Percentiles rank a stretch among this genome's conserved stretches.
Conservation (phyloP, 768 basidiomycete genomes). For the Collybia nuda region DNA sequence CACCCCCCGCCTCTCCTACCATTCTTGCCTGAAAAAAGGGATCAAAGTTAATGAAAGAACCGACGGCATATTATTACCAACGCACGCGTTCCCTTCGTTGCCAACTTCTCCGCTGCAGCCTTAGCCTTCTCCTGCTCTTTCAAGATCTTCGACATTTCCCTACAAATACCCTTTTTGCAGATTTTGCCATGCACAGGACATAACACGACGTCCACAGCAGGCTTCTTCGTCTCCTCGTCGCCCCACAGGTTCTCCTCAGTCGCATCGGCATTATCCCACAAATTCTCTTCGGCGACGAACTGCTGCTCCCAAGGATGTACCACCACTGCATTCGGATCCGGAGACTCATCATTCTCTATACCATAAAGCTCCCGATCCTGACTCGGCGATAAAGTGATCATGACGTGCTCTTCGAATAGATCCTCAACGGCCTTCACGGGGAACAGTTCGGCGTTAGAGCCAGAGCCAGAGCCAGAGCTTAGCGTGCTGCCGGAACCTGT, state of each 20-base stretch:
- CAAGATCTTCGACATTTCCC: constrained; percentile 25
- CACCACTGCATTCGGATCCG: constrained; percentile 17
- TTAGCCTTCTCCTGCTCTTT: constrained; percentile 19
- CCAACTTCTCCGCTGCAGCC: background rate
- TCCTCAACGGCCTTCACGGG: constrained; percentile 3
- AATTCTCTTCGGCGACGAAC: constrained; percentile 1
- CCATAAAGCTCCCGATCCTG: constrained; percentile 22
- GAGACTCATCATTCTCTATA: constrained; percentile 4
- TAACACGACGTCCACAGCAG: constrained; percentile 11
- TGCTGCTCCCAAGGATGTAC: constrained; percentile 22
- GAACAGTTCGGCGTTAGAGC: constrained; percentile 1
- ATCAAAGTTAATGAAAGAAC: no score
- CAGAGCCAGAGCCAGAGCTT: constrained; percentile 3
- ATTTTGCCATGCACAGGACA: constrained; percentile 27
- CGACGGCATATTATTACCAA: no score
- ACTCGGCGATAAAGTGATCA: constrained; percentile 21
- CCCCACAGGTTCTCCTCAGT: constrained; percentile 22
- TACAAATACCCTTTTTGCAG: constrained; percentile 38
- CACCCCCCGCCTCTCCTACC: constrained; percentile 6
- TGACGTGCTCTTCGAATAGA: constrained; percentile 13
- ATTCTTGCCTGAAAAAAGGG: background rate
- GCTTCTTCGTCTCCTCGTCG: constrained; percentile 15
- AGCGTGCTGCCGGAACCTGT: constrained; percentile 7
- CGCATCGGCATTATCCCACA: background rate
- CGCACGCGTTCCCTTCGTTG: background rate